Evolutionary conservation across 805 yeast species (phyloP), one percentile per base, ranked within the genome.

Genomic region (Yamadazyma takamatsuzukensis): DNA sequence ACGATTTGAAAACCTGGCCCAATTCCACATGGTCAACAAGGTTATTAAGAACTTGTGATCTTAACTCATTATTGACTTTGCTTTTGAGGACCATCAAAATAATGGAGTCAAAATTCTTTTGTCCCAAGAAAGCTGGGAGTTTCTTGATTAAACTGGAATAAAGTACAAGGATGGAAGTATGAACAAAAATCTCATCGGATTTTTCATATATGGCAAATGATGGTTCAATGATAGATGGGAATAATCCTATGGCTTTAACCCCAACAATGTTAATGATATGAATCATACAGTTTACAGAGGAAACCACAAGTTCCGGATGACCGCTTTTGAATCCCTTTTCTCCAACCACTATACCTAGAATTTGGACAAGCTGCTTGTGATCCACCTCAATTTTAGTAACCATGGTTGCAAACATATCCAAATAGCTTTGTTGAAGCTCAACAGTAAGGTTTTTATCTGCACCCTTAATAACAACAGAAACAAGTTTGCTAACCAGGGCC

Each of bases 151-250:
- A 68, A 27, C 88, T 74, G 5, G 95, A 78, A 35, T 85, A 68
- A 27, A 90, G 64, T 21, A 86, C 73, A 37, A 86, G 59, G 11
- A 81, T 70, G 0, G 97, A 76, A 11, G 85, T 67, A 53, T 87
- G 93, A 21, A 87, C 53, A 37, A 76, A 23, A 41, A 16, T 29
- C 12, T 34, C 30, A 10, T 25, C 31, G 9, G 71, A 61, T 6
- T 55, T 43, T 18, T 71, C 66, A 61, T 84, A 82, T 23, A 85
- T 70, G 17, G 64, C 61, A 34, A 87, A 67, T 8, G 84, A 66
- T 10, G 87, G 85, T 11, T 88, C 86, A 40, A 93, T 75, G 51
- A 89, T 80, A 56, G 80, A 81, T 19, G 97, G 86, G 68, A 88
- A 84, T 50, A 71, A 75, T 5, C 95, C 89, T 51, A 93, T 81